phyloP scores from a whole-genome alignment of 495 filamentous ascomycete species.

The Daldinia grandis region DNA sequence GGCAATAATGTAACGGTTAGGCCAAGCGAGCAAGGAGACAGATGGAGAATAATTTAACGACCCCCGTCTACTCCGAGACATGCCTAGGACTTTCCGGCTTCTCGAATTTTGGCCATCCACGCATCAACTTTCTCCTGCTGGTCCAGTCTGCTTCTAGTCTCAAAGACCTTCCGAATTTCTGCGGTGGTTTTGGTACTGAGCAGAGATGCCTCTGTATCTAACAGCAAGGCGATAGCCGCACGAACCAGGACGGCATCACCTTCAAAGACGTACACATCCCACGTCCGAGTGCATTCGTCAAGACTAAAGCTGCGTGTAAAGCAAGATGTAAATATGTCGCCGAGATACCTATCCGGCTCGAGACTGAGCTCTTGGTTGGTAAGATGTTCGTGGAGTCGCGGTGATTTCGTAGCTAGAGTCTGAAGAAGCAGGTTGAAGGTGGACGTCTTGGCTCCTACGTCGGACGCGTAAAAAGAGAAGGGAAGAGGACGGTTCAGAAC shows the following conservation, averaged over 20 bases:
- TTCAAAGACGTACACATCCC: conserved; percentile 96
- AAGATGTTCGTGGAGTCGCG: conserved; percentile 74
- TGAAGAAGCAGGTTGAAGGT: conserved; percentile 76
- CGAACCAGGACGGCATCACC: conserved; percentile 84
- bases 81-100: conserved; percentile 66
- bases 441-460: conserved; percentile 73
- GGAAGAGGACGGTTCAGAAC: conserved; percentile 87
- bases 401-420: conserved; percentile 75
- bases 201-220: conserved; percentile 54
- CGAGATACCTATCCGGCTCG: conserved; percentile 61
- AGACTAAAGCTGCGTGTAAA: conserved; percentile 66
- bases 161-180: conserved; percentile 48
- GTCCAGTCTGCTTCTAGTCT: conserved; percentile 28
- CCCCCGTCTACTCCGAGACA: background rate
- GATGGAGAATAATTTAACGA: background rate
- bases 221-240: conserved; percentile 76
- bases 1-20: background rate
- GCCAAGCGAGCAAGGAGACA: background rate
- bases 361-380: conserved; percentile 52
- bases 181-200: conserved; percentile 45
- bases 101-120: conserved; percentile 74
- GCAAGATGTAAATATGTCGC: conserved; percentile 59
- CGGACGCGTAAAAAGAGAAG: conserved; percentile 84
- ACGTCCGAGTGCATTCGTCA: conserved; percentile 80
- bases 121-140: conserved; percentile 66